Base-by-base conservation (phyloP, 1,284 basidiomycete genomes). In the Polyporus tsugae region DNA sequence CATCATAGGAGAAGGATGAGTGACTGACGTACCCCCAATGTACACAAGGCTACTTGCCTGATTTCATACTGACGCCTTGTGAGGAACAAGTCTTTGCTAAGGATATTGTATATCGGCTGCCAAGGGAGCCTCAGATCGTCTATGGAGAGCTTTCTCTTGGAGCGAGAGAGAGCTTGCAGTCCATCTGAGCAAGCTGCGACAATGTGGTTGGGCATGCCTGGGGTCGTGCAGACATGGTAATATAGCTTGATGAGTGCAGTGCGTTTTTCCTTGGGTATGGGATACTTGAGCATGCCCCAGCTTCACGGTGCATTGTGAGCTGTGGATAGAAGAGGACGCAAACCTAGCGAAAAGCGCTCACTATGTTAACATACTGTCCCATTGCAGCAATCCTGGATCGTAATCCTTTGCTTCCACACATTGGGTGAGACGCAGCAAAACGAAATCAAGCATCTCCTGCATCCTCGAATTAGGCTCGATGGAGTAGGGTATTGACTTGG, bases 81-180 rank as follows among this genome's bases (percentile, higher is more conserved):
- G 61, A 95, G 86, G 79, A 96, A 97, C 60, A 97, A 82, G 77
- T 97, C 95, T 74, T 91, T 86, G 74, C 87, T 89, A 17, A 98
- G 85, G 29, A 95, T 89, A 66, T 93, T 88, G 79, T 92, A 96
- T 5, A 97, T 84, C 1, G 95, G 93, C 75, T 89, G 88, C 96
- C 96, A 98, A 1, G 95, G 94, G 1, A 98, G 86, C 68, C 95
- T 87, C 79, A 98, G 83, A 78, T 98, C 95, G 53, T 91, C 85
- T 70, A 96, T 89, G 64, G 87, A 86, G 61, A 97, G 80, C 75
- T 92, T 91, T 78, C 90, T 90, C 81, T 91, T 92, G 63, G 93
- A 94, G 75, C 86, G 88, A 39, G 83, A 86, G 57, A 89, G 80
- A 65, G 78, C 79, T 70, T 84, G 84, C 70, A 91, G 84, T 11